Evolutionary conservation across 2,329 filamentous ascomycete species (phyloP).

Genomic region (Colletotrichum caudatum): DNA sequence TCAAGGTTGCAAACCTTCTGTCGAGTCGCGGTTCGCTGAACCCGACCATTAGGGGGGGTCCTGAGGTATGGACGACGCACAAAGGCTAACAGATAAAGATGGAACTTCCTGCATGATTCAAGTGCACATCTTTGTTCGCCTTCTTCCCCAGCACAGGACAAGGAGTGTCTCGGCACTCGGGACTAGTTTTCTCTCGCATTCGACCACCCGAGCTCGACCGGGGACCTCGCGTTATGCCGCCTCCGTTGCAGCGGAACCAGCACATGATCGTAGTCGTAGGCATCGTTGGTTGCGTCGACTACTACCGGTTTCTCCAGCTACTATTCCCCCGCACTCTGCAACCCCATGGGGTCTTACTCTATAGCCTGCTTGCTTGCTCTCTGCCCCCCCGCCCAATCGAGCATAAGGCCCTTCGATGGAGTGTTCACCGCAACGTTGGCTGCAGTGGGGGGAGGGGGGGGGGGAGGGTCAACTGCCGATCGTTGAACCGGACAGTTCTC

Average conservation of each 20-base stretch:
- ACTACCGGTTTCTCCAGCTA: not conserved
- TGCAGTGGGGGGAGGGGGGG: not conserved
- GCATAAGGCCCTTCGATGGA: not conserved
- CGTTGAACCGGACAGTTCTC: constrained; percentile 1
- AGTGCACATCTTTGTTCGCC: not conserved
- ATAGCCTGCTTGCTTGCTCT: too few species aligned
- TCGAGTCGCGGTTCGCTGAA: too few species aligned
- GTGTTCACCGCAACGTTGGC: not conserved
- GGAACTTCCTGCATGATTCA: not conserved
- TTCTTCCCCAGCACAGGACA: too few species aligned
- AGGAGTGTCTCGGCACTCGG: not conserved
- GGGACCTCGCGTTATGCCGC: not conserved
- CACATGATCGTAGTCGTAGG: not conserved
- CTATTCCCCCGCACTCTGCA: constrained; percentile 11
- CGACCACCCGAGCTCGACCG: not conserved
- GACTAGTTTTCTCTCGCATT: not conserved
- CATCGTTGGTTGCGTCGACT: not conserved
- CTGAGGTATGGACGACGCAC: not conserved
- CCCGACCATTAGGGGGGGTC: not conserved
- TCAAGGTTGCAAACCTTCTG: not conserved
- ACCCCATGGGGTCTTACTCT: not conserved
- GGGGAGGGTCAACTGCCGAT: constrained; percentile 1
- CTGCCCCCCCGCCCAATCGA: not conserved
- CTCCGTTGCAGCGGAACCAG: not conserved
- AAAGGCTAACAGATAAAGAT: not conserved